Percentiles rank a stretch among this genome's conserved stretches.
These are phyloP conservation scores for Gossypium anomalum DNA, from an alignment of 345 rosid genomes.

Conservation along the genomic window DNA sequence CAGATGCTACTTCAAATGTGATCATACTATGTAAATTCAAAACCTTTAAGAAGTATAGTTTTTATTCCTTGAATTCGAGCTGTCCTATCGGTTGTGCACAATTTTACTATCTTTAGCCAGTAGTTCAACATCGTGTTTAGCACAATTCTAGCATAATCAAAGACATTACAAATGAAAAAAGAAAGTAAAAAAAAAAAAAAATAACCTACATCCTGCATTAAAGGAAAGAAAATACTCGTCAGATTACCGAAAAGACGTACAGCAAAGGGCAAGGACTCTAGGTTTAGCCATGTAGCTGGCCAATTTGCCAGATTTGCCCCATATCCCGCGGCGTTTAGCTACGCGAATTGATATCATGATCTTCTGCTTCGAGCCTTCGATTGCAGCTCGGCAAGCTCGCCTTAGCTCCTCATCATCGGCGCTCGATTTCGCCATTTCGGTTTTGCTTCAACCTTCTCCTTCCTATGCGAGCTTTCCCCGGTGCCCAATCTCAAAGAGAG, in stretches of 20 bases:
- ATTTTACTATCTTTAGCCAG: neutral
- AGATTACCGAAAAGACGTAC: slow-evolving; percentile 26
- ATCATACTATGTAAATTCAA: neutral
- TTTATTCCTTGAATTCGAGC: neutral
- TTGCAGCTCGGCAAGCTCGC: slow-evolving; percentile 90
- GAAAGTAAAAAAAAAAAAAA: neutral
- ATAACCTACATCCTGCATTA: neutral
- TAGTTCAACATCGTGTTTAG: neutral
- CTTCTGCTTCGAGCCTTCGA: slow-evolving; percentile 86
- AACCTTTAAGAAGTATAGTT: neutral
- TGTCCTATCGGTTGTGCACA: neutral
- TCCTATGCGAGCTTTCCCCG: slow-evolving; percentile 10
- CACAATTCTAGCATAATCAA: neutral
- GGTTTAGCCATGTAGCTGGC: slow-evolving; percentile 97
- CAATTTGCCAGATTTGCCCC: slow-evolving; percentile 91
- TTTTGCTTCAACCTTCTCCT: neutral
- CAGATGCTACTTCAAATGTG: neutral
- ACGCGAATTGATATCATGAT: slow-evolving; percentile 89
- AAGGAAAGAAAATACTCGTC: slow-evolving; percentile 8
- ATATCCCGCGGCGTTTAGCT: slow-evolving; percentile 82
- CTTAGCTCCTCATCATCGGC: slow-evolving; percentile 93
- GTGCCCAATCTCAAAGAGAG: neutral
- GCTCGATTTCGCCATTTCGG: slow-evolving; percentile 87
- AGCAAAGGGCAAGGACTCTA: slow-evolving; percentile 83
- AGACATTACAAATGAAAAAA: neutral